Base-by-base conservation (phyloP, 2,329 filamentous ascomycete species). In the Hymenoscyphus repandus region DNA sequence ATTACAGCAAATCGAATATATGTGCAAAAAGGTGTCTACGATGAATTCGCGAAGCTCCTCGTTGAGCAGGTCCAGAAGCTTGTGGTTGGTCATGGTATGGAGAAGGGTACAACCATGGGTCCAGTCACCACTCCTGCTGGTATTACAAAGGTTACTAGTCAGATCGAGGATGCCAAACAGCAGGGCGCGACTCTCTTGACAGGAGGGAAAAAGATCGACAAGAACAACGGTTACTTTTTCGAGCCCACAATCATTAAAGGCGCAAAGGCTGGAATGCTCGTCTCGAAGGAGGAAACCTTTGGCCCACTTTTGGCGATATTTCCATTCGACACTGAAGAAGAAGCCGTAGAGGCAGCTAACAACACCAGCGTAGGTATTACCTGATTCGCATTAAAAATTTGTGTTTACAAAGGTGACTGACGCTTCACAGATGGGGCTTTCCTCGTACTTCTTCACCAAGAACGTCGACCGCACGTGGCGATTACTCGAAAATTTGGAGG, bases 361-460 rank as follows among this genome's bases (percentile, higher is more conserved):
- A 74, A 79, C 44, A 83, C 80, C 27, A 64, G 61, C 33, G 63
- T 63, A 47, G 58, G 58, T 58, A 7, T 12, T 44, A 17, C 12
- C 1, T 6, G 22, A 27, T 7, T 27, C 22, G 22, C 22, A n/a
- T 17, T 5, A 13, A 15, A 33, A 11, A 3, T 10, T 13, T 17
- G 10, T 1, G 12, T 37, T 15, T 13, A 40, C 20, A 38, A 18
- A 10, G 39, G 34, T 3, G 18, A 20, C 12, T 31, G n/a, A 36
- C 7, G 15, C 22, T 2, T 7, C 5, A 22, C 50, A 62, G 57
- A 83, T 85, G 76, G 83, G 83, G 4, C 66, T 85, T 53, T 82
- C 83, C 6, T 82, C 78, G 36, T 86, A 86, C 60, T 79, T 79
- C 54, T 86, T 86, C 66, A 86, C 83, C 1, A 83, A 83, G 69